Conservation (phyloP, 805 yeast genomes). For the Suhomyces xylopsoci region DNA sequence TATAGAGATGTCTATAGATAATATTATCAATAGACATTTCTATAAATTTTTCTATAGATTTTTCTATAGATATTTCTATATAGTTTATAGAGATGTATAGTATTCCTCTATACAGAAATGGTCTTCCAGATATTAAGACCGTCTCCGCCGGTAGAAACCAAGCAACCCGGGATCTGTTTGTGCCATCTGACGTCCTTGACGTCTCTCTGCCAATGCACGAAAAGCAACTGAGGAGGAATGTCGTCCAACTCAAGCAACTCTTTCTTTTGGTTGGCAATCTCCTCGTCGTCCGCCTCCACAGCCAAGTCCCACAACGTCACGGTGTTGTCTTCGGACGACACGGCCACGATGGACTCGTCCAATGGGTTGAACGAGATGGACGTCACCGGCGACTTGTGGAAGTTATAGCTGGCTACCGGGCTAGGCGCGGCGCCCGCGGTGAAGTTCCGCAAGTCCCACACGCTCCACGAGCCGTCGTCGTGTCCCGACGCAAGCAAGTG, state of each 20-base stretch:
- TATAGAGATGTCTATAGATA: too few relatives aligned
- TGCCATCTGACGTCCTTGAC: slow-evolving; percentile 99
- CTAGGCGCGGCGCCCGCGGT: slow-evolving; percentile 53
- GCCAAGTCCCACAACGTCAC: slow-evolving; percentile 98
- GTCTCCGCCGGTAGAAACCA: slow-evolving; percentile 92
- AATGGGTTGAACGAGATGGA: slow-evolving; percentile 91
- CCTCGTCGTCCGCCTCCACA: slow-evolving; percentile 98
- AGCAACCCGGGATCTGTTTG: slow-evolving; percentile 91
- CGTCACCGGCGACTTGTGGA: slow-evolving; percentile 92
- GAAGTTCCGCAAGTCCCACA: slow-evolving; percentile 93
- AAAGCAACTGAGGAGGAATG: slow-evolving; percentile 91
- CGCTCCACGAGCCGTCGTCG: slow-evolving; percentile 96
- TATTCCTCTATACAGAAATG: too few relatives aligned
- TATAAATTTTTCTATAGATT: too few relatives aligned
- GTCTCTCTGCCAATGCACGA: slow-evolving; percentile 97
- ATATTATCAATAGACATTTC: too few relatives aligned
- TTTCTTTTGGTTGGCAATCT: slow-evolving; percentile 77
- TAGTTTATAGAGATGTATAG: too few relatives aligned
- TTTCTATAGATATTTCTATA: too few relatives aligned
- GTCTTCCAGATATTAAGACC: slow-evolving; percentile 96
- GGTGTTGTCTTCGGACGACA: slow-evolving; percentile 93
- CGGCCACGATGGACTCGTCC: slow-evolving; percentile 94
- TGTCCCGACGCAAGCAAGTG: slow-evolving; percentile 93
- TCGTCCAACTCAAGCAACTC: slow-evolving; percentile 78
- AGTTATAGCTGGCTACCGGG: slow-evolving; percentile 92